Evolutionary conservation across 2,329 filamentous ascomycete species (phyloP), one percentile per base, ranked within the genome.

Genomic region (Elsinoe arachidis): DNA sequence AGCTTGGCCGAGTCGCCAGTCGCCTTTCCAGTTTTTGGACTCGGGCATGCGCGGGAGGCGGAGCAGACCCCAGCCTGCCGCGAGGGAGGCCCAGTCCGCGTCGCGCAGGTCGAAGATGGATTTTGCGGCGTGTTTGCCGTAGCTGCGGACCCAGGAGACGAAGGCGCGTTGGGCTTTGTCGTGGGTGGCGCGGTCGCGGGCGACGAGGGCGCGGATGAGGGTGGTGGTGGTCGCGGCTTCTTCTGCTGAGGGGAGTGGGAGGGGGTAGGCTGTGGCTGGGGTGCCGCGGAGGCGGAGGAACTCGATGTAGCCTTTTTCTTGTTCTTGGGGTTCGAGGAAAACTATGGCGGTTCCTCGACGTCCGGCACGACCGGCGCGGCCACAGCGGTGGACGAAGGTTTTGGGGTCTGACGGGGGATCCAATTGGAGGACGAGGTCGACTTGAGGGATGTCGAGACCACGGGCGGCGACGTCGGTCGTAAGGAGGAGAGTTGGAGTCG

Each of bases 31-130:
- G 14, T 70, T 72, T 62, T 75, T 77, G 19, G 76, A 74, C 70
- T 99, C 93, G 0, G 93, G 92, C 93, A 99, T 99, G 68, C 87
- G 90, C 3, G 93, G 93, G 62, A 97, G 78, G 53, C 85, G 85
- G 1, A 96, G 77, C 0, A 99, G 77, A 1, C 89, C 93, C 89
- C 92, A 99, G 0, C 86, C 87, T 56, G 83, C 78, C 0, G 85
- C 92, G 0, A 93, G 78, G 55, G 90, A 86, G 4, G 80, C 74
- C 93, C 93, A 99, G 69, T 96, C 86, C 14, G 96, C 78, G 65
- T 95, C 90, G 2, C 78, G 71, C 1, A 90, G 76, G 10, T 87
- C 83, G 76, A 99, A 99, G 63, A 99, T 97, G 66, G 90, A 95
- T 59, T 83, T 86, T 1, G 92, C 90, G 63, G 91, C 84, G 67